Percentiles rank a stretch among this genome's conserved stretches.
phyloP scores from a whole-genome alignment of 2,329 filamentous ascomycete genomes.

The Thelonectria rubi region DNA sequence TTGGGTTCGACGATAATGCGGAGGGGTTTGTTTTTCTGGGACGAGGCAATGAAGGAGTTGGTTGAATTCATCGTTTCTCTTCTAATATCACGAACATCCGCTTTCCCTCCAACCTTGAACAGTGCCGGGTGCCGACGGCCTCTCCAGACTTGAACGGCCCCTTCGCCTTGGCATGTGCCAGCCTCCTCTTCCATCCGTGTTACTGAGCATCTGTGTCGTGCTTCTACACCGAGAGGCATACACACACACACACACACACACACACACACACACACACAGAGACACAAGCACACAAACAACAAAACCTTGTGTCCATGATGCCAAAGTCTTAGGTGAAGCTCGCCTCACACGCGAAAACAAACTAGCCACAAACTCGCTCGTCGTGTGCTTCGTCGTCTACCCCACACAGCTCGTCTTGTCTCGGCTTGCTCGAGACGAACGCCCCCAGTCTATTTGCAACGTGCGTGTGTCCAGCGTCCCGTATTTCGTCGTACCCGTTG shows the following conservation, averaged over 20 bases:
- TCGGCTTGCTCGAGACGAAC: slow-evolving; percentile 35
- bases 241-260: too few species aligned
- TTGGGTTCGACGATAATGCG: too few species aligned
- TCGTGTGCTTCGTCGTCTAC: slow-evolving; percentile 19
- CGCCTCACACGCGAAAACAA: neutral
- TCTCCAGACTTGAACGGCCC: neutral
- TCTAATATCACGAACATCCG: too few species aligned
- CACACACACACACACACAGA: too few species aligned
- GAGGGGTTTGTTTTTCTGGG: too few species aligned
- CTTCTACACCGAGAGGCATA: neutral
- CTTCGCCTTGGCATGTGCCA: neutral
- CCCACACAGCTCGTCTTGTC: slow-evolving; percentile 32
- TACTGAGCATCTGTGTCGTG: neutral
- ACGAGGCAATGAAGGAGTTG: too few species aligned
- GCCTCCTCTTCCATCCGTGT: neutral
- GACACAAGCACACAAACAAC: too few species aligned
- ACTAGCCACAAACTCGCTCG: neutral
- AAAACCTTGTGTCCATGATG: slow-evolving; percentile 1
- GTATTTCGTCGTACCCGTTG: slow-evolving; percentile 14
- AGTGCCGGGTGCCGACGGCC: too few species aligned
- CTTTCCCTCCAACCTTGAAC: too few species aligned
- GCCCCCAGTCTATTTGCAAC: slow-evolving; percentile 19
- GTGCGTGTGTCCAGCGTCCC: neutral
- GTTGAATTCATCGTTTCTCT: too few species aligned
- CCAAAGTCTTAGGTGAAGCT: slow-evolving; percentile 4